Evolutionary conservation across 73 alveolate genomes (phyloP), one percentile per base, ranked within the genome.

Genomic region (Tetrahymena elliotti): DNA sequence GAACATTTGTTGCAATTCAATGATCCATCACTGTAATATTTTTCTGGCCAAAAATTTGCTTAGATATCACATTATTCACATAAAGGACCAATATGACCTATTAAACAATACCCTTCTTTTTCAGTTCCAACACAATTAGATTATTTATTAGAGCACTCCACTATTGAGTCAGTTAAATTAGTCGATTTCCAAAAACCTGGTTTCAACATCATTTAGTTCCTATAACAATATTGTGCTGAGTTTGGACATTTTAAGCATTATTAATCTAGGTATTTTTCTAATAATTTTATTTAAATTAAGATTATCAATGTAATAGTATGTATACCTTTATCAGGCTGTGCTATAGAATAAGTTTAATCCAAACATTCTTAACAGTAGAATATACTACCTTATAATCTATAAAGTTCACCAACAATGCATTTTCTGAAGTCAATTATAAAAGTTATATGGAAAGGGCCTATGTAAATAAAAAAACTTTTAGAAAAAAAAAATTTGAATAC

Each of bases 11-110:
- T 93, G 24, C 96, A 94, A 38, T 94, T 38, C 83, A 82, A 94
- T 13, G 83, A 83, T 6, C 94, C 94, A 83, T 93, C 93, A 27
- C 53, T 92, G 33, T 93, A 82, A 40, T 92, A 94, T 83, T 33
- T 9, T 38, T 93, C 83, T n/a, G 35, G 5, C 34, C 96, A 93
- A 53, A 37, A 33, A 5, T 22, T 24, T n/a, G 54, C 82, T 33
- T 94, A 94, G 9, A 94, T 38, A 94, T 94, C 96, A 36, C 96
- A 94, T 36, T 94, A 84, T 31, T 94, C 96, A 37, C 96, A 94
- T 27, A 94, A 53, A 0, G 96, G 94, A 20, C 96, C 96, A 1
- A 94, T 83, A 83, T 94, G 96, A 31, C 96, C 96, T 27, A 12
- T 37, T 3, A 31, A 20, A 7, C 96, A 94, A 15, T 93, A 94